Evolutionary conservation across 2,329 filamentous ascomycete species (phyloP), one percentile per base, ranked within the genome.

Genomic region (Fusarium denticulatum): DNA sequence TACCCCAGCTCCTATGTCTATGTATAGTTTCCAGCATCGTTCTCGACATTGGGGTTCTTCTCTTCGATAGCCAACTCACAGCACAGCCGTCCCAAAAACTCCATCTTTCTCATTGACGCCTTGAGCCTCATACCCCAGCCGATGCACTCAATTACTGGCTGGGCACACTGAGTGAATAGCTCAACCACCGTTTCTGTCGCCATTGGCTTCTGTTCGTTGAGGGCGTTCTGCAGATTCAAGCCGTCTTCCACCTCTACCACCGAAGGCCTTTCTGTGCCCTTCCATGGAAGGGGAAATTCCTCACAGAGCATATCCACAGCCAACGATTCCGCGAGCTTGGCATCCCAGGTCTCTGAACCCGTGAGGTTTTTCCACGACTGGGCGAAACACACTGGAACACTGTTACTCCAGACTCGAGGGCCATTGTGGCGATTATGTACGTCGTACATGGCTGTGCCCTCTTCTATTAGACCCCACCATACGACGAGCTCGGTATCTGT

Each of bases 401-500:
- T 77, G 55, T 77, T 77, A 63, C 76, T 75, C 76, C 76, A 77
- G 46, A 77, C 67, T 24, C 76, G 74, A 37, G 76, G 74, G 12
- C 68, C 60, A 32, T 74, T 74, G 62, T 66, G 36, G 57, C 76
- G 65, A 56, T 60, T 72, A 50, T 74, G 76, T 47, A 78, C 72
- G 52, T 77, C 71, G 66, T 78, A 77, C 76, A 77, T 77, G 64
- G 68, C 72, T 39, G 73, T 70, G 55, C 76, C 76, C 49, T 75
- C 58, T 66, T 78, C 75, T 59, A 78, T 74, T n/a, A 78, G 64
- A 14, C 76, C 76, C 76, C 76, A 78, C 76, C 76, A 78, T 20
- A 78, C 58, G n/a, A 78, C 72, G 45, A 78, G 69, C 64, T 78
- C 76, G 12, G 72, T 70, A 9, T 75, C 76, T 6, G 63, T 67